Percentiles rank a stretch among this genome's conserved stretches.
These are phyloP conservation scores for Tulasnella sp. DNA, from an alignment of 768 basidiomycete genomes.

Conservation along the genomic window DNA sequence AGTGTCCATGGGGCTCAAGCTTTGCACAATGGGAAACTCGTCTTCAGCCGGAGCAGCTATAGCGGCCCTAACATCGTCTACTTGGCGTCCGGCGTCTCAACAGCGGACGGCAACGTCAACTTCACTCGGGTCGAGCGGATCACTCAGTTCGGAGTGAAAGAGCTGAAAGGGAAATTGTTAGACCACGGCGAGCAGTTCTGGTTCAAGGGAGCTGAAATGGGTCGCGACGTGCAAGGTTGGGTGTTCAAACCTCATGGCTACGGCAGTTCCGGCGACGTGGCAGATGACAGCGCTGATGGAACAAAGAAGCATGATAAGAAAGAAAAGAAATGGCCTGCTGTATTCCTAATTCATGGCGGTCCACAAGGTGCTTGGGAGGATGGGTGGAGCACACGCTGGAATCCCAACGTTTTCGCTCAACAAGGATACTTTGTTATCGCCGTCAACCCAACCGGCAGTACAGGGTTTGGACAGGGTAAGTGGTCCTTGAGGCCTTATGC, in stretches of 20 bases:
- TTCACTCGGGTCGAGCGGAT: conserved; percentile 50
- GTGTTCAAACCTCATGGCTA: conserved; percentile 75
- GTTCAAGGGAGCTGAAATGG: conserved; percentile 74
- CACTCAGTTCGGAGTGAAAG: conserved; percentile 59
- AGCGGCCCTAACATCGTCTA: conserved; percentile 77
- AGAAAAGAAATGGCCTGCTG: conserved; percentile 63
- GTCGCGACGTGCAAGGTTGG: conserved; percentile 79
- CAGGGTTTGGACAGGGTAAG: conserved; percentile 82
- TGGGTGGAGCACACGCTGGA: conserved; percentile 90
- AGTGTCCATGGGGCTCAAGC: conserved; percentile 60
- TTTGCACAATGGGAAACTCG: conserved; percentile 56
- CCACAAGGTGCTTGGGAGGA: conserved; percentile 87
- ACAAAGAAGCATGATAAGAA: conserved; percentile 24
- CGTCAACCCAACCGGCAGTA: conserved; percentile 82
- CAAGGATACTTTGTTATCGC: conserved; percentile 86
- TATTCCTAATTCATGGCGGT: conserved; percentile 80
- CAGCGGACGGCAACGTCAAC: conserved; percentile 40
- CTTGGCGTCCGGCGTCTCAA: conserved; percentile 42
- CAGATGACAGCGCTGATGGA: conserved; percentile 45
- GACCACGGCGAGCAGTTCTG: conserved; percentile 73
- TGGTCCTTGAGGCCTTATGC: background rate
- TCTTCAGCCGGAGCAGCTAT: conserved; percentile 72
- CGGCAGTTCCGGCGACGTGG: conserved; percentile 36
- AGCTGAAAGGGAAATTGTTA: conserved; percentile 57
- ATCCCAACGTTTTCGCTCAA: conserved; percentile 83